phyloP scores from a whole-genome alignment of 1,284 basidiomycete species.

The Moesziomyces sp. region DNA sequence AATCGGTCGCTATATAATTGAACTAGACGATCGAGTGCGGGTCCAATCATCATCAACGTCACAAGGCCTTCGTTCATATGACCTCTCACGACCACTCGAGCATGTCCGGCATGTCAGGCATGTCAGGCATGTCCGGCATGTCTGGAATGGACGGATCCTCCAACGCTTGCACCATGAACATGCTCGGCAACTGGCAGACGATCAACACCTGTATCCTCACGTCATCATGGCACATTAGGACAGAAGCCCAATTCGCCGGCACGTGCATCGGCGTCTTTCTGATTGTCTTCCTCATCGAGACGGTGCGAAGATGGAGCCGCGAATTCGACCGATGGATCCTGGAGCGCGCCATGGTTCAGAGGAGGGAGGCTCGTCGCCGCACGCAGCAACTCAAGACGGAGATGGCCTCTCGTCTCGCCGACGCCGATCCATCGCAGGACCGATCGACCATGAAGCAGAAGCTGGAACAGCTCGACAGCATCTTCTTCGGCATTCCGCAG shows the following conservation, averaged over 20 bases:
- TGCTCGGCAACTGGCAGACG: constrained; percentile 55
- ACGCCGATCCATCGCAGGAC: constrained; percentile 23
- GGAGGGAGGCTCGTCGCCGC: constrained; percentile 24
- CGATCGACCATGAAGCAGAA: constrained; percentile 14
- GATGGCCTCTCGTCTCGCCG: constrained; percentile 28
- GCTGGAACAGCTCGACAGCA: constrained; percentile 36
- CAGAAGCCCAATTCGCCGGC: constrained; percentile 55
- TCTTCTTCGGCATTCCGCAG: constrained; percentile 39
- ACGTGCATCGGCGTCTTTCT: constrained; percentile 61
- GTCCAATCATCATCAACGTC: neutral
- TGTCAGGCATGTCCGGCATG: constrained; percentile 34
- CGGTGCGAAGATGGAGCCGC: constrained; percentile 51
- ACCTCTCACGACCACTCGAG: constrained; percentile 31
- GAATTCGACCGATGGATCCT: constrained; percentile 60
- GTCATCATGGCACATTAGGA: constrained; percentile 55
- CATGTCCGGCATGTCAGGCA: constrained; percentile 28
- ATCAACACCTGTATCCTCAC: constrained; percentile 56
- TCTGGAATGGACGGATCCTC: constrained; percentile 28
- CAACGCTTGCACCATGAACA: constrained; percentile 38
- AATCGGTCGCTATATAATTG: neutral
- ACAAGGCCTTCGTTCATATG: constrained; percentile 4
- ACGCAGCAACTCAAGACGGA: constrained; percentile 27
- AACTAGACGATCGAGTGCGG: neutral
- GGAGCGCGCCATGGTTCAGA: constrained; percentile 33
- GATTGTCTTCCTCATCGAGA: constrained; percentile 59